Conservation (phyloP, 768 basidiomycete genomes). For the Tubosaeta brunneosetosa region DNA sequence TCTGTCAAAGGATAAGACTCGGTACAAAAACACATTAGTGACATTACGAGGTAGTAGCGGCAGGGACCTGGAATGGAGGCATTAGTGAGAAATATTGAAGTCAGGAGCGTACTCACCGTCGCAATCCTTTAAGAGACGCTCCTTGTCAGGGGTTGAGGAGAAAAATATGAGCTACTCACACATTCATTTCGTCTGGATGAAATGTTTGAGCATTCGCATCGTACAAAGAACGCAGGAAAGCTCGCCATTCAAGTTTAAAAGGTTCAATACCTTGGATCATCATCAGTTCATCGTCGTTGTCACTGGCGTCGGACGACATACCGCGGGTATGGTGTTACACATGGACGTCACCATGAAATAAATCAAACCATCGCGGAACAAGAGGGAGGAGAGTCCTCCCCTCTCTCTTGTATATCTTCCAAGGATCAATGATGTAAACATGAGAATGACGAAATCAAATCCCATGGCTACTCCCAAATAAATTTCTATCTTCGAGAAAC, state of each 20-base stretch:
- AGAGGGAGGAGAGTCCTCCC: constrained; percentile 56
- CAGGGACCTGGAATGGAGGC: constrained; percentile 45
- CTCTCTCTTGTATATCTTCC: constrained; percentile 43
- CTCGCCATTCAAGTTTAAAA: constrained; percentile 25
- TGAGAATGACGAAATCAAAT: constrained; percentile 59
- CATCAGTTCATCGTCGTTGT: neutral
- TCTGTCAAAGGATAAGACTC: constrained; percentile 12
- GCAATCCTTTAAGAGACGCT: constrained; percentile 13
- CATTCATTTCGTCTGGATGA: constrained; percentile 23
- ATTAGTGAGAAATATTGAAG: neutral
- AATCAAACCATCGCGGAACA: constrained; percentile 70
- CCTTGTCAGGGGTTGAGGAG: constrained; percentile 1
- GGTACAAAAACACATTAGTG: neutral
- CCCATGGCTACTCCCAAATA: constrained; percentile 49
- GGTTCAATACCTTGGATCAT: constrained; percentile 20
- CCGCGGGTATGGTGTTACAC: constrained; percentile 65
- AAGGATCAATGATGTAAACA: constrained; percentile 52
- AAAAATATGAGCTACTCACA: constrained; percentile 9
- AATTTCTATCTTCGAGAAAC: neutral
- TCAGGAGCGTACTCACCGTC: constrained; percentile 12
- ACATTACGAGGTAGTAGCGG: constrained; percentile 60
- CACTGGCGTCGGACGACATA: constrained; percentile 27
- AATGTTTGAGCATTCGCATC: neutral
- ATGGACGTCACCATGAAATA: constrained; percentile 64
- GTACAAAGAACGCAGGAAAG: neutral